A percentile compares a stretch with the other conserved stretches of the same genome.
Conservation (phyloP, 2,329 filamentous ascomycete genomes). For the Sarocladium kiliense region DNA sequence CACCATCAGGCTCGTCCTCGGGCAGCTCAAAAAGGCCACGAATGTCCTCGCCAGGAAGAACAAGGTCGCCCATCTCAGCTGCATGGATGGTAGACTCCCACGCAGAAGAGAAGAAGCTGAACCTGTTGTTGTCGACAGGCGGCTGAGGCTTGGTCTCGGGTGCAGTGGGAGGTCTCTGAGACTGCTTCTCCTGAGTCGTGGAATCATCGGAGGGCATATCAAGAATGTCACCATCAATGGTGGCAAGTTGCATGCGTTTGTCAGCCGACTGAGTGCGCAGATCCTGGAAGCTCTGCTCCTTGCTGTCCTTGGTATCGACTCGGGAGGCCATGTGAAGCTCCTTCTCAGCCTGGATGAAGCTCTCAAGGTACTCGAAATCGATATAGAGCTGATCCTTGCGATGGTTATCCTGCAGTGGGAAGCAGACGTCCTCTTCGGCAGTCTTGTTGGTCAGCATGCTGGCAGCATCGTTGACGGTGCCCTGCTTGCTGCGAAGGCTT, state of each 20-base stretch:
- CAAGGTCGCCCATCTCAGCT: constrained; percentile 77
- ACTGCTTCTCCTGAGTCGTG: constrained; percentile 40
- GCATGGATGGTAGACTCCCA: constrained; percentile 92
- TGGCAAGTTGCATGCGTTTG: constrained; percentile 35
- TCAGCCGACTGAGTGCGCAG: constrained; percentile 22
- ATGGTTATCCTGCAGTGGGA: constrained; percentile 66
- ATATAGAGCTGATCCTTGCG: constrained; percentile 72
- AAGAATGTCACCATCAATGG: constrained; percentile 52
- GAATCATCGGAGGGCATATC: constrained; percentile 45
- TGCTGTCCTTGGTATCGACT: constrained; percentile 44
- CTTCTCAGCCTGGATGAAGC: constrained; percentile 68
- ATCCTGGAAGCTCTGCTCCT: constrained; percentile 31
- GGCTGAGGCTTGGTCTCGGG: constrained; percentile 31
- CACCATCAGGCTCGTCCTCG: constrained; percentile 63
- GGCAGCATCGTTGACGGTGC: constrained; percentile 53
- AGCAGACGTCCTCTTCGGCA: constrained; percentile 84
- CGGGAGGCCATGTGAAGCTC: constrained; percentile 28
- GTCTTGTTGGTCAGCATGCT: constrained; percentile 62
- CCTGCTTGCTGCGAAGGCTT: constrained; percentile 52
- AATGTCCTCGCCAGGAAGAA: constrained; percentile 85
- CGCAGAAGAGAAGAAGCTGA: constrained; percentile 95
- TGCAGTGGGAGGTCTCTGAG: constrained; percentile 16
- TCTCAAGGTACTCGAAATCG: constrained; percentile 91
- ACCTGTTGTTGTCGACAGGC: constrained; percentile 65
- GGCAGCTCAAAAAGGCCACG: constrained; percentile 75